Evolutionary conservation across 768 basidiomycete genomes (phyloP), one percentile per base, ranked within the genome.

Genomic region (Trametes cingulata): DNA sequence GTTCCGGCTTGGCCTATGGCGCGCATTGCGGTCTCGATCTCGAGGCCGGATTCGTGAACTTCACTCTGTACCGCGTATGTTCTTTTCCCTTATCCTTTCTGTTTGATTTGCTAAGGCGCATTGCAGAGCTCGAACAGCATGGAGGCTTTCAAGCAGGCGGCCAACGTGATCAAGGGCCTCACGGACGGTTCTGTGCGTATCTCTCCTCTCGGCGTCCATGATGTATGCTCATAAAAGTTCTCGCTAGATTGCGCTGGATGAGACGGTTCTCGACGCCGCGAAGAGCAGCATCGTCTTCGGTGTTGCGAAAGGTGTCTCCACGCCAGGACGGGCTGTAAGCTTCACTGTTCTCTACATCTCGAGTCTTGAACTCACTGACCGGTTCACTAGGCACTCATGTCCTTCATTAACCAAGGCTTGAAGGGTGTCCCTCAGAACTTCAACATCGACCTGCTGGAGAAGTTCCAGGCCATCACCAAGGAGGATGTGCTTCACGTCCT

Each of bases 1-100:
- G 97, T 7, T 88, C 93, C 56, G 97, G 97, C 20, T 76, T 99
- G 35, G 97, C 97, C 5, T 98, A 97, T 65, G 93, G 94, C n/a
- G 93, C 93, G 25, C 85, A 85, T 67, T 78, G 89, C 33, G 79
- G 80, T 0, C 71, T 87, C 33, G 93, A 95, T 65, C 76, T 86
- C 33, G 95, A 97, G 74, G 80, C 87, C 22, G 93, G 93, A 1
- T 74, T 88, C 12, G 74, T 93, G 25, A 84, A 74, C 51, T 95
- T 95, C 74, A 80, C 83, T 14, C 77, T 95, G 2, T 95, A 93
- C 69, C 81, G 93, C 51, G 91, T 88, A 76, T 58, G 86, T 73
- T 29, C n/a, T 56, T 20, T 29, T 20, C 19, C 19, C 33, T 9
- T 14, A 39, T 33, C 8, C 29, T 13, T 12, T 42, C 17, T 3